Evolutionary conservation across 1,284 basidiomycete genomes (phyloP), one percentile per base, ranked within the genome.

Genomic region (Ustilago cynodontis): DNA sequence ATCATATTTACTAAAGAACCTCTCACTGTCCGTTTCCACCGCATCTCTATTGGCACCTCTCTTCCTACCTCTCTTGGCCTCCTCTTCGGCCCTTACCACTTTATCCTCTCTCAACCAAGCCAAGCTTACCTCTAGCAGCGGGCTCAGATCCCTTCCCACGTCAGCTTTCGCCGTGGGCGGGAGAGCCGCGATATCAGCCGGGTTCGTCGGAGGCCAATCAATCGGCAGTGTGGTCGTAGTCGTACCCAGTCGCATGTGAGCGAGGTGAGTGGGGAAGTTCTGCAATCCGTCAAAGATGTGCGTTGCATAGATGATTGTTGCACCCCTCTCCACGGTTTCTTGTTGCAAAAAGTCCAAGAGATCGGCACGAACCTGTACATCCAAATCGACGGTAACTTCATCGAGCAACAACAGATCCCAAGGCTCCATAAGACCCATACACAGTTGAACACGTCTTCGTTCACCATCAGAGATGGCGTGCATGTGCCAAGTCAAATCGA

Each of bases 331-430:
- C 75, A 92, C 90, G 72, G 93, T 93, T 83, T 99, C 97, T 22
- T 90, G 87, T 75, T 92, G 92, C 49, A 99, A 89, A 87, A 98
- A 99, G 20, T 88, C 90, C 77, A 99, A 90, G 24, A 99, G 88
- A 74, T 97, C 93, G 58, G 93, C 91, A 52, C 97, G 91, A 49
- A 99, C 97, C 43, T 98, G 90, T 7, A 98, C 95, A 81, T 99
- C 97, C n/a, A 99, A 88, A 86, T 99, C 97, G 35, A 99, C 97
- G 0, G 96, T 99, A 59, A 98, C 95, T 88, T 99, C 97, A 83
- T 99, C 96, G 9, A 99, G 90, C 5, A 99, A 88, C 5, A 99
- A 88, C 22, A 99, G 90, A 79, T 97, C 92, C 94, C 95, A 99
- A 37, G 93, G 92, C 26, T 90, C 90, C 97, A 99, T 99, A 26